Base-by-base conservation (phyloP, 495 filamentous ascomycete species). In the Penicillium subrubescens region DNA sequence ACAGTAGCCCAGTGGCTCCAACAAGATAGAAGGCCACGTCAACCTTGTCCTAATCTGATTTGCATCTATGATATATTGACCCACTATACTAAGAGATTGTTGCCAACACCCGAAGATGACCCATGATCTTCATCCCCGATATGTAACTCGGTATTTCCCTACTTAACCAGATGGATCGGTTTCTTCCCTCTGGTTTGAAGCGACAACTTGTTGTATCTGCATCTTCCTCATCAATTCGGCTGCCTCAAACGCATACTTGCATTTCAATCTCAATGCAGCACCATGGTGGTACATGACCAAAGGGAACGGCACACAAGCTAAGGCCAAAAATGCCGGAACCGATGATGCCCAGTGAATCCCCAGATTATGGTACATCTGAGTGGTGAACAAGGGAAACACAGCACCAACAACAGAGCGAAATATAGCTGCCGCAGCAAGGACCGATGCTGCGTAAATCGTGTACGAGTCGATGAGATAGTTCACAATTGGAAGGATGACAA, bases 401-500 rank as follows among this genome's bases (percentile, higher is more conserved):
- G 87, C 86, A 51, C 89, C 88, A 65, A 91, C 89, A 8, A 75
- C 8, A 3, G 75, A 81, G 21, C 82, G 74, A 17, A 91, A 74
- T 1, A 90, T 82, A 14, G 84, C 75, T 65, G 87, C 90, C 8
- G 88, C 87, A 2, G 89, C 89, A 5, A 91, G 74, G 0, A 87
- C 88, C 0, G 83, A 86, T 0, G 89, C 89, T 1, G 88, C 88
- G 64, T 85, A 91, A 52, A 91, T 85, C 43, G 83, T 86, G 73
- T 90, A 87, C 15, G 83, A 78, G 70, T 90, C 88, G 61, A 89
- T 85, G n/a, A 91, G 78, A 70, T 90, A 91, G 65, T 84, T 88
- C 72, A 48, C 10, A 25, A 48, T 48, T 1, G 44, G 44, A 21
- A 48, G 44, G 44, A 48, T 21, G 21, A 48, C 15, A 8, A 48